phyloP scores from a whole-genome alignment of 352 stramenopile genomes.

The Globisporangium iwayamae region DNA sequence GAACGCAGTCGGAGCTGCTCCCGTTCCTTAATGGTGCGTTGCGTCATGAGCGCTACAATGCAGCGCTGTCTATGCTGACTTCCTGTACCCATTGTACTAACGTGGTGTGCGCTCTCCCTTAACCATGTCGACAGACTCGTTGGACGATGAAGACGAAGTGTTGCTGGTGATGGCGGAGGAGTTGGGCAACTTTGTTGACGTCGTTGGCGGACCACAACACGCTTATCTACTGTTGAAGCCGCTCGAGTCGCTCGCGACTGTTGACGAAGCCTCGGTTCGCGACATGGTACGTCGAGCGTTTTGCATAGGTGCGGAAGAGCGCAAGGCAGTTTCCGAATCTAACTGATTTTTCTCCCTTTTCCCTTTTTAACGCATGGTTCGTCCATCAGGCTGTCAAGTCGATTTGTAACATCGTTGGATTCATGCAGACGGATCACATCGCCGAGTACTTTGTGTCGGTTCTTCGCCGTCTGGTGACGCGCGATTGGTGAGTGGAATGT shows the following conservation, averaged over 20 bases:
- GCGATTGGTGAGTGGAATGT: constrained; percentile 94
- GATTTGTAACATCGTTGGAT: constrained; percentile 85
- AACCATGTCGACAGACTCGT: constrained; percentile 69
- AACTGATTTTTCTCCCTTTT: neutral
- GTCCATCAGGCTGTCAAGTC: constrained; percentile 77
- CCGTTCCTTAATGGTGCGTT: constrained; percentile 93
- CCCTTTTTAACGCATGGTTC: neutral
- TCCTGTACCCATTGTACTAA: neutral
- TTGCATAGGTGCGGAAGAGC: neutral
- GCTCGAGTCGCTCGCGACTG: constrained; percentile 91
- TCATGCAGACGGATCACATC: constrained; percentile 86
- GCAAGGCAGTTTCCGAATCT: neutral
- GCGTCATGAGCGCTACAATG: neutral
- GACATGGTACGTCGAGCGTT: constrained; percentile 58
- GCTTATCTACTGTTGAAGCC: constrained; percentile 91
- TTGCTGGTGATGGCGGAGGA: constrained; percentile 93
- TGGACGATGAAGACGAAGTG: constrained; percentile 98
- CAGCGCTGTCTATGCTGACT: neutral
- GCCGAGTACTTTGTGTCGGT: constrained; percentile 91
- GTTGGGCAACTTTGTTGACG: constrained; percentile 85
- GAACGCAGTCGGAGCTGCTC: constrained; percentile 94
- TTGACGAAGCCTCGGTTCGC: constrained; percentile 95
- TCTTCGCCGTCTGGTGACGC: constrained; percentile 89
- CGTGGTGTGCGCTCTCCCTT: neutral
- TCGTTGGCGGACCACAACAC: constrained; percentile 88